Evolutionary conservation across 2,329 filamentous ascomycete species (phyloP).

Genomic region (Penicillium oxalicum): DNA sequence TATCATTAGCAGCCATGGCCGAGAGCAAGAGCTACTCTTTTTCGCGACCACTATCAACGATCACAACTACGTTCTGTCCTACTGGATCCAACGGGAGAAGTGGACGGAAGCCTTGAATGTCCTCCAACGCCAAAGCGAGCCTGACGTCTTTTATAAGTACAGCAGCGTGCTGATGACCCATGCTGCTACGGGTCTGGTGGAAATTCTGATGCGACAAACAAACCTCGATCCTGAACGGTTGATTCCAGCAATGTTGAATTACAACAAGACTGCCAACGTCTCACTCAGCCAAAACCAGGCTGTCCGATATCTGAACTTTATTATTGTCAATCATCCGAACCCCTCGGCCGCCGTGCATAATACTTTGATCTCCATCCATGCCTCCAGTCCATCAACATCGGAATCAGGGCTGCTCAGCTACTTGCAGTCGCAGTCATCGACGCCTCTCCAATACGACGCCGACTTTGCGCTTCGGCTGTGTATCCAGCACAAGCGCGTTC

Average conservation of each 20-base stretch:
- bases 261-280: conserved; percentile 68
- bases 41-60: conserved; percentile 87
- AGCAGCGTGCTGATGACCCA: conserved; percentile 95
- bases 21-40: conserved; percentile 85
- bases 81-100: conserved; percentile 93
- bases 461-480: conserved; percentile 94
- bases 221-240: conserved; percentile 80
- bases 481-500: conserved; percentile 86
- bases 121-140: conserved; percentile 85
- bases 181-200: conserved; percentile 76
- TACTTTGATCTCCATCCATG: conserved; percentile 92
- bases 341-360: conserved; percentile 87
- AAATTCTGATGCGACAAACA: conserved; percentile 87
- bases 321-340: conserved; percentile 75
- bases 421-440: conserved; percentile 82
- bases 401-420: conserved; percentile 83
- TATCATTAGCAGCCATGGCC: conserved; percentile 88
- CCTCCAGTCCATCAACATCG: conserved; percentile 73
- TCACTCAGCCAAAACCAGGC: conserved; percentile 77
- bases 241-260: conserved; percentile 89
- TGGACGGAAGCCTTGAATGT: conserved; percentile 84
- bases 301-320: conserved; percentile 85
- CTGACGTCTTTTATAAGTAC: conserved; percentile 93
- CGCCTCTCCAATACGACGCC: conserved; percentile 78
- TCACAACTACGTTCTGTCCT: conserved; percentile 89